phyloP scores from a whole-genome alignment of 257 asterid genomes.

The Galeopsis tetrahit region DNA sequence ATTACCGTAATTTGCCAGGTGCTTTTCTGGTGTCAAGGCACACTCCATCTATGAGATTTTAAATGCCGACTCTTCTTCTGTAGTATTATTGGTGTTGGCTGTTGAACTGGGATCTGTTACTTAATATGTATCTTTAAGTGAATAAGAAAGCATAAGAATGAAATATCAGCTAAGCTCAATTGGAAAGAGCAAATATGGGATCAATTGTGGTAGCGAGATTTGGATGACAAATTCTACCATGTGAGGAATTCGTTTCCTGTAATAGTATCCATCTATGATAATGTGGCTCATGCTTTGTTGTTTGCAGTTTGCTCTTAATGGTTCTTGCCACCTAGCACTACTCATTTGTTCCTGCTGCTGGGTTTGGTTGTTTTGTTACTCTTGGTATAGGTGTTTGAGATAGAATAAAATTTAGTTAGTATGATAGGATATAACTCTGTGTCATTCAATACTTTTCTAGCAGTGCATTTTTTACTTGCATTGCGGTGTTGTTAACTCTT shows the following conservation, averaged over 20 bases:
- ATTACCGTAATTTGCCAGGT: neutral
- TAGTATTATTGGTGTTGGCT: slow-evolving; percentile 4
- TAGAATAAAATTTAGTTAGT: too few relatives aligned
- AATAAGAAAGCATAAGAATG: neutral
- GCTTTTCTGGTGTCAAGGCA: slow-evolving; percentile 17
- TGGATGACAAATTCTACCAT: slow-evolving; percentile 13
- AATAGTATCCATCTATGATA: neutral
- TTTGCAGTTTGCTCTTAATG: neutral
- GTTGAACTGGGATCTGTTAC: slow-evolving; percentile 23
- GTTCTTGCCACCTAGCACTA: neutral
- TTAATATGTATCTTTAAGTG: slow-evolving; percentile 6
- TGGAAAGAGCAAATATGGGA: neutral
- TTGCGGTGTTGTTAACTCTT: neutral
- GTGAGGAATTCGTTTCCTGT: neutral
- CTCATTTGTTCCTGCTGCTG: too few relatives aligned
- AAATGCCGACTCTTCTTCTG: neutral
- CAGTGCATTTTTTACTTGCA: neutral
- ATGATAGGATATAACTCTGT: slow-evolving; percentile 16
- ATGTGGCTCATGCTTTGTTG: neutral
- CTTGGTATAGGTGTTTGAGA: too few relatives aligned
- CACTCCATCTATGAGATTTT: neutral
- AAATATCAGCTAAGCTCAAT: slow-evolving; percentile 17
- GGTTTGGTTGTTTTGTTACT: too few relatives aligned
- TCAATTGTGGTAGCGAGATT: slow-evolving; percentile 15
- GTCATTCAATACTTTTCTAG: neutral